These are phyloP conservation scores for Calonectria naviculata DNA, from an alignment of 2,329 filamentous ascomycete genomes.

Conservation along the genomic window DNA sequence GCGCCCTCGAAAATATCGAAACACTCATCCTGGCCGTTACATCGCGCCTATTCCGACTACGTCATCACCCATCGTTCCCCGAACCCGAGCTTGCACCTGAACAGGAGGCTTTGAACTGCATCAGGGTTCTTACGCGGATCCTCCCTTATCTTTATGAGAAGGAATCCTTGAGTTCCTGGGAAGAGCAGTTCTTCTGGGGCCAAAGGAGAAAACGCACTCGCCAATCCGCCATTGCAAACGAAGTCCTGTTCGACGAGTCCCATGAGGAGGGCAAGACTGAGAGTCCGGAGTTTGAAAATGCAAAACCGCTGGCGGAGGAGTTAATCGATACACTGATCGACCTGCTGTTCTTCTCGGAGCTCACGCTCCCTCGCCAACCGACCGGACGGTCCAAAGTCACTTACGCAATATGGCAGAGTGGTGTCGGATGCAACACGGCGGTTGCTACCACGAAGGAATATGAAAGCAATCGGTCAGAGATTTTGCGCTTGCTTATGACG, in stretches of 20 bases:
- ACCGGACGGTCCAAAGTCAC: slow-evolving; percentile 83
- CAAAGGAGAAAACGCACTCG: slow-evolving; percentile 77
- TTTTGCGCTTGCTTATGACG: slow-evolving; percentile 86
- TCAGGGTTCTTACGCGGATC: slow-evolving; percentile 88
- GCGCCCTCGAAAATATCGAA: slow-evolving; percentile 87
- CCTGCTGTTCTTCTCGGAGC: slow-evolving; percentile 89
- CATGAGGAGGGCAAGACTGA: slow-evolving; percentile 60
- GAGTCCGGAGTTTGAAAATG: slow-evolving; percentile 78
- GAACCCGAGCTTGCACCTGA: slow-evolving; percentile 87
- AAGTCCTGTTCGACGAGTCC: slow-evolving; percentile 87
- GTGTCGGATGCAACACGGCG: slow-evolving; percentile 92
- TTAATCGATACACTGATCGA: slow-evolving; percentile 91
- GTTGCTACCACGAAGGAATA: slow-evolving; percentile 90
- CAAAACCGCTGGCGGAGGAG: slow-evolving; percentile 90
- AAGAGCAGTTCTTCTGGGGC: slow-evolving; percentile 94
- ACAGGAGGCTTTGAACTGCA: slow-evolving; percentile 92
- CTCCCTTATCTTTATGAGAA: slow-evolving; percentile 94
- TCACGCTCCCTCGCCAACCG: slow-evolving; percentile 82
- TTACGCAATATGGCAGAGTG: slow-evolving; percentile 98
- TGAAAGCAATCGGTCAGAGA: slow-evolving; percentile 92
- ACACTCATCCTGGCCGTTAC: slow-evolving; percentile 86
- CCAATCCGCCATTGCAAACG: slow-evolving; percentile 72
- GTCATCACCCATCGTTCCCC: slow-evolving; percentile 91
- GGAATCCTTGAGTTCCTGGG: slow-evolving; percentile 85
- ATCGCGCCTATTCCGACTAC: slow-evolving; percentile 83